Conservation (phyloP, 2,329 filamentous ascomycete species). For the Sporothrix euskadiensis region DNA sequence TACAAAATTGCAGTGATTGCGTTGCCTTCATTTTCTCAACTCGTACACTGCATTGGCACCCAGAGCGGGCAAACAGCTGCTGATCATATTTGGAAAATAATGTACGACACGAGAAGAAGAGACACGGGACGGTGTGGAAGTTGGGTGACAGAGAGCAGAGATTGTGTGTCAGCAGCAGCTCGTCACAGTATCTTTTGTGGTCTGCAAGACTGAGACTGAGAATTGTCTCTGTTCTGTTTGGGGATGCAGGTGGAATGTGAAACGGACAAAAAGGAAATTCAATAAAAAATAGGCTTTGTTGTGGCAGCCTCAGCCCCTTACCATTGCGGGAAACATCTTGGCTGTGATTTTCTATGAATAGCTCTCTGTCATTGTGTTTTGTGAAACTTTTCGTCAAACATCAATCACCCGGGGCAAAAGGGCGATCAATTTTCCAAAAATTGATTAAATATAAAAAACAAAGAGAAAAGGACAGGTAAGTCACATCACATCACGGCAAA, state of each 20-base stretch:
- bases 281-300: neutral
- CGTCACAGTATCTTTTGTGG: neutral
- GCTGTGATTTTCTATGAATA: neutral
- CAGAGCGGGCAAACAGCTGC: neutral
- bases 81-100: neutral
- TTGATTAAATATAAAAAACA: neutral
- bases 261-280: neutral
- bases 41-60: slow-evolving; percentile 6
- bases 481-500: slow-evolving; percentile 4
- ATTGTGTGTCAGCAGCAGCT: neutral
- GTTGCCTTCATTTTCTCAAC: neutral
- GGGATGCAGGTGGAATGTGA: neutral
- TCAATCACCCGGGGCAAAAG: neutral
- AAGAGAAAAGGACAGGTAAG: neutral
- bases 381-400: slow-evolving; percentile 22
- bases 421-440: slow-evolving; percentile 1
- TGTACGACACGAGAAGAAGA: neutral
- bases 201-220: neutral
- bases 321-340: neutral
- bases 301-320: neutral
- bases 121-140: neutral
- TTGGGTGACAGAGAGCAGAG: neutral
- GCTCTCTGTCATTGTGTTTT: neutral
- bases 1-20: neutral
- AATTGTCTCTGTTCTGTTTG: neutral